phyloP scores from a whole-genome alignment of 2,329 filamentous ascomycete genomes.

The Arthroderma sp. region DNA sequence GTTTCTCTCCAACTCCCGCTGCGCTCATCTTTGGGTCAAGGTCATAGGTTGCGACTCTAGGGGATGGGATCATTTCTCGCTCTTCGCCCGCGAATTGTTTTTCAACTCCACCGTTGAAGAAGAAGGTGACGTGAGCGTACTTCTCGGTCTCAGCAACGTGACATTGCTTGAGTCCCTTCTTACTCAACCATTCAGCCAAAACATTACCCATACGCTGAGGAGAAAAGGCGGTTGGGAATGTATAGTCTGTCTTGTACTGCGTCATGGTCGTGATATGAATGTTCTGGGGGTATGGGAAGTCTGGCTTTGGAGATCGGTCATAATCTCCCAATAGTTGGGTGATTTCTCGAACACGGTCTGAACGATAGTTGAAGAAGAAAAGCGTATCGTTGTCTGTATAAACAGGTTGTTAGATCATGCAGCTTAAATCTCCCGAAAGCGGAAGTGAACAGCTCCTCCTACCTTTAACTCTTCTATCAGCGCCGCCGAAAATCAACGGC shows the following conservation, averaged over 20 bases:
- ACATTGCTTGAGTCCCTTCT: slow-evolving; percentile 80
- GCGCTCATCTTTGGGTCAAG: slow-evolving; percentile 92
- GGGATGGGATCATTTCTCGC: slow-evolving; percentile 86
- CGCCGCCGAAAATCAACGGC: slow-evolving; percentile 86
- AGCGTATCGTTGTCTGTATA: slow-evolving; percentile 69
- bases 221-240: slow-evolving; percentile 81
- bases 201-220: slow-evolving; percentile 96
- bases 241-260: slow-evolving; percentile 90
- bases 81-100: slow-evolving; percentile 87
- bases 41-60: slow-evolving; percentile 93
- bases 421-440: background rate
- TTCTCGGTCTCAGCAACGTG: slow-evolving; percentile 98
- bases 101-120: slow-evolving; percentile 98
- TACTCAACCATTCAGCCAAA: slow-evolving; percentile 89
- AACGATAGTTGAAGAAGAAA: slow-evolving; percentile 99
- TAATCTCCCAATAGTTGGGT: slow-evolving; percentile 85
- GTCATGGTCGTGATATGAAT: slow-evolving; percentile 90
- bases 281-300: slow-evolving; percentile 90
- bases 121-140: slow-evolving; percentile 98
- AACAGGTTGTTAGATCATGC: background rate
- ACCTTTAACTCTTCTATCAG: slow-evolving; percentile 76
- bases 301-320: slow-evolving; percentile 77
- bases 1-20: slow-evolving; percentile 75
- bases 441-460: slow-evolving; percentile 15
- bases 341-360: slow-evolving; percentile 90